Evolutionary conservation across 2,329 filamentous ascomycete species (phyloP).

Genomic region (Coniochaeta sp.): DNA sequence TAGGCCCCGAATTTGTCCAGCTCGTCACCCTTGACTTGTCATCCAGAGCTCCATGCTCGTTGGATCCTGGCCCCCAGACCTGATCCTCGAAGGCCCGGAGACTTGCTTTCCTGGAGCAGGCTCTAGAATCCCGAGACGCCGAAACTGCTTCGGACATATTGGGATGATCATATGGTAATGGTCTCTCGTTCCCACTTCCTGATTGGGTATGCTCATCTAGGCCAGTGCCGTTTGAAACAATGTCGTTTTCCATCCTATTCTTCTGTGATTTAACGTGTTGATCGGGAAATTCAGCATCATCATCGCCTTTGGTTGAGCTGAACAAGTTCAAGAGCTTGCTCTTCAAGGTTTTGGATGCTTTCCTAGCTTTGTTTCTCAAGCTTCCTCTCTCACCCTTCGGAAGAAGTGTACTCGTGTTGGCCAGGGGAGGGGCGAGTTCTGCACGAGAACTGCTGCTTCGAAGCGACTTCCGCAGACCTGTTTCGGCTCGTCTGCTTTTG

Average conservation of each 20-base stretch:
- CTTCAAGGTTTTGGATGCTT: conserved; percentile 54
- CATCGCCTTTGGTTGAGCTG: conserved; percentile 28
- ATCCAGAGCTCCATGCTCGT: conserved; percentile 18
- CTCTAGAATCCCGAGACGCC: conserved; percentile 22
- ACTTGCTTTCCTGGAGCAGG: conserved; percentile 47
- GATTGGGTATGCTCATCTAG: not conserved
- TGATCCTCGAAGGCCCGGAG: conserved; percentile 38
- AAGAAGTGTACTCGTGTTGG: not conserved
- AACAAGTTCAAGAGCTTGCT: conserved; percentile 54
- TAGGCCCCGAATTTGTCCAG: conserved; percentile 59
- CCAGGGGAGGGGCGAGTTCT: not conserved
- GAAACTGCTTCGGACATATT: not conserved
- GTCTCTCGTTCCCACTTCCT: not conserved
- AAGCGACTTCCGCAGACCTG: conserved; percentile 39
- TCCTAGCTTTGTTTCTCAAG: conserved; percentile 47
- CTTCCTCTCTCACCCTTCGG: conserved; percentile 8
- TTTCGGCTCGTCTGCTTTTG: conserved; percentile 21
- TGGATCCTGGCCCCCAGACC: not conserved
- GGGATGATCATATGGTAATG: not conserved
- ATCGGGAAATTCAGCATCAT: conserved; percentile 29
- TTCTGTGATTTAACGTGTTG: conserved; percentile 44
- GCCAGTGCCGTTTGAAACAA: not conserved
- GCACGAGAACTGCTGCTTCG: conserved; percentile 32
- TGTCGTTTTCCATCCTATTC: conserved; percentile 11
- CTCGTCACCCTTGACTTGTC: conserved; percentile 63